A percentile compares a stretch with the other conserved stretches of the same genome.
Evolutionary conservation across 176 grass and related monocot genomes (phyloP).

Genomic region (Areca catechu): DNA sequence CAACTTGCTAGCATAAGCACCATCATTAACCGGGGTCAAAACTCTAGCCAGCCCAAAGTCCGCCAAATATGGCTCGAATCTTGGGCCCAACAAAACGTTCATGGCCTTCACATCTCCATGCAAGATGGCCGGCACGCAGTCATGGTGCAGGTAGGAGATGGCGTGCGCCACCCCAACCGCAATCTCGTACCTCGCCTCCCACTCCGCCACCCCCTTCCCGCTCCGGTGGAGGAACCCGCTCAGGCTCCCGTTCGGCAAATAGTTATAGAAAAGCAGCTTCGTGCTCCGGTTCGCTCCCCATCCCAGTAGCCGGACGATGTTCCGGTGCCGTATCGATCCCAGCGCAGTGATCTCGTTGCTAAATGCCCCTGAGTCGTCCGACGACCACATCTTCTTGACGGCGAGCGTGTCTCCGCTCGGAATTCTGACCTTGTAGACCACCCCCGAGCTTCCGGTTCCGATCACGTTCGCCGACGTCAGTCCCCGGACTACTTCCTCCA

Average conservation of each 20-base stretch:
- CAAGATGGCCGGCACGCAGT: slow-evolving; percentile 81
- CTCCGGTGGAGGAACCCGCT: slow-evolving; percentile 78
- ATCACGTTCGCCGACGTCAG: slow-evolving; percentile 82
- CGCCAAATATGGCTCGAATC: slow-evolving; percentile 76
- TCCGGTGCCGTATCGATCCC: slow-evolving; percentile 75
- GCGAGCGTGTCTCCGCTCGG: slow-evolving; percentile 49
- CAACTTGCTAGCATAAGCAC: slow-evolving; percentile 20
- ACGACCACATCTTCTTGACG: slow-evolving; percentile 98
- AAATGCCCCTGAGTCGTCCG: slow-evolving; percentile 61
- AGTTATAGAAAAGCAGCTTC: slow-evolving; percentile 80
- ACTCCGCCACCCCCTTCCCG: slow-evolving; percentile 51
- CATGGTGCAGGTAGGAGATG: slow-evolving; percentile 83
- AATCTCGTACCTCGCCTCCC: slow-evolving; percentile 62
- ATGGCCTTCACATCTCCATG: slow-evolving; percentile 92
- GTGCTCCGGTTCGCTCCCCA: slow-evolving; percentile 71
- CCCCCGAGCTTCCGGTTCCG: slow-evolving; percentile 80
- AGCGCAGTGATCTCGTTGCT: slow-evolving; percentile 74
- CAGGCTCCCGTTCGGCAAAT: slow-evolving; percentile 77
- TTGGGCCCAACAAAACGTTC: slow-evolving; percentile 74
- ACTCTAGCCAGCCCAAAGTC: slow-evolving; percentile 88
- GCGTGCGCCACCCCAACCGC: slow-evolving; percentile 77
- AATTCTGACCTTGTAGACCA: slow-evolving; percentile 71
- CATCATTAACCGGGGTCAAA: slow-evolving; percentile 6
- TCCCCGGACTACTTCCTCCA: slow-evolving; percentile 55
- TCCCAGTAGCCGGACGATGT: slow-evolving; percentile 82